Evolutionary conservation across 2,329 filamentous ascomycete genomes (phyloP).

Genomic region (Sclerotinia trifoliorum): DNA sequence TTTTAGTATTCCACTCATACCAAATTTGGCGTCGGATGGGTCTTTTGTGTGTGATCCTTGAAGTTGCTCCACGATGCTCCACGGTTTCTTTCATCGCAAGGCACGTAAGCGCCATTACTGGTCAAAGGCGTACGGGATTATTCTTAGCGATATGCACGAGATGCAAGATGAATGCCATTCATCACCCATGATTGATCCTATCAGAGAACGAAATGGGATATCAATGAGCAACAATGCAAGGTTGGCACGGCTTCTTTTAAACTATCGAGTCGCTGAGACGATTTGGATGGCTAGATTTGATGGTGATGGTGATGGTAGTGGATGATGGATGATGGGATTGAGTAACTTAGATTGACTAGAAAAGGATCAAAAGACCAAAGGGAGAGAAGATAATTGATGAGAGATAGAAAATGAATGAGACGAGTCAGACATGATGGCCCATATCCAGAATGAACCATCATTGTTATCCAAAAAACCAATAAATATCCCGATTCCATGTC

Average conservation of each 20-base stretch:
- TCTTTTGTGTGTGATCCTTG: slow-evolving; percentile 6
- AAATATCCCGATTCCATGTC: background rate
- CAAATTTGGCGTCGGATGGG: background rate
- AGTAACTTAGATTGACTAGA: background rate
- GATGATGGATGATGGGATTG: background rate
- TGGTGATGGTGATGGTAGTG: background rate
- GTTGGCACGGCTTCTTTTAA: slow-evolving; percentile 13
- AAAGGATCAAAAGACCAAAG: background rate
- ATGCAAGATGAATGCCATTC: slow-evolving; percentile 15
- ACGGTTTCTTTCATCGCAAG: slow-evolving; percentile 1
- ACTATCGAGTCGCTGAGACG: slow-evolving; percentile 7
- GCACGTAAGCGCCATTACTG: slow-evolving; percentile 20
- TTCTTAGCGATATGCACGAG: slow-evolving; percentile 19
- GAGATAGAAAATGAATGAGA: background rate
- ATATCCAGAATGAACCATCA: background rate
- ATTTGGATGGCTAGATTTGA: background rate
- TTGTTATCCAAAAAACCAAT: background rate
- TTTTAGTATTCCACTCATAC: background rate
- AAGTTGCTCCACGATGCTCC: background rate
- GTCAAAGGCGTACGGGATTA: slow-evolving; percentile 11
- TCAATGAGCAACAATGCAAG: slow-evolving; percentile 5
- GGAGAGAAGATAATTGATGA: background rate
- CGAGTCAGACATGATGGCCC: background rate
- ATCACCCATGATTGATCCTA: slow-evolving; percentile 2
- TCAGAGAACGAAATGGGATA: background rate